A percentile compares a stretch with the other conserved stretches of the same genome.
These are phyloP conservation scores for Clarkia xantiana DNA, from an alignment of 345 rosid genomes.

Conservation along the genomic window DNA sequence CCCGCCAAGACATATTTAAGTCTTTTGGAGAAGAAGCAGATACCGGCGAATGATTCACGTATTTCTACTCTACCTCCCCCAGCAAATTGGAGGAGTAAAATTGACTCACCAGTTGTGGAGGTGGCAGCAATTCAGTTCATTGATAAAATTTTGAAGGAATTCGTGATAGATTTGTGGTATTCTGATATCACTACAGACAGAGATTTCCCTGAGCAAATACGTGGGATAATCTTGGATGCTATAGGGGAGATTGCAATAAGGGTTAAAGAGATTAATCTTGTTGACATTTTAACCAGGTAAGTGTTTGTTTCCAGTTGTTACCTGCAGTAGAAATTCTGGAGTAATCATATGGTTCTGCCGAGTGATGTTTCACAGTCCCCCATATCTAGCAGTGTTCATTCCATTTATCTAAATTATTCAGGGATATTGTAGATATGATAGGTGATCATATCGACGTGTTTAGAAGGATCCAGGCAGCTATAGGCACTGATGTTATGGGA, in stretches of 20 bases:
- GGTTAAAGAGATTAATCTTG: conserved; percentile 69
- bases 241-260: conserved; percentile 75
- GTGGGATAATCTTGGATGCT: conserved; percentile 73
- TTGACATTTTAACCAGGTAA: conserved; percentile 77
- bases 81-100: conserved; percentile 62
- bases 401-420: conserved; percentile 24
- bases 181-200: conserved; percentile 75
- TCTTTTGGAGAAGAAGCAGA: conserved; percentile 51
- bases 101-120: conserved; percentile 82
- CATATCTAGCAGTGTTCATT: too few relatives aligned
- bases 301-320: not conserved
- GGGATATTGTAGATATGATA: conserved; percentile 84
- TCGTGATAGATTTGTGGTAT: conserved; percentile 82
- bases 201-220: conserved; percentile 82
- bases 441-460: conserved; percentile 87
- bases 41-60: conserved; percentile 65
- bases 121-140: conserved; percentile 62
- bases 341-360: not conserved
- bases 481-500: conserved; percentile 82
- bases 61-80: conserved; percentile 38
- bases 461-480: conserved; percentile 80
- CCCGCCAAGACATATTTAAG: conserved; percentile 30
- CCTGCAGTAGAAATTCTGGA: too few relatives aligned
- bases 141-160: conserved; percentile 73
- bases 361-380: not conserved